Base-by-base conservation (phyloP, 2,329 filamentous ascomycete genomes). In the Plectosphaerella plurivora region DNA sequence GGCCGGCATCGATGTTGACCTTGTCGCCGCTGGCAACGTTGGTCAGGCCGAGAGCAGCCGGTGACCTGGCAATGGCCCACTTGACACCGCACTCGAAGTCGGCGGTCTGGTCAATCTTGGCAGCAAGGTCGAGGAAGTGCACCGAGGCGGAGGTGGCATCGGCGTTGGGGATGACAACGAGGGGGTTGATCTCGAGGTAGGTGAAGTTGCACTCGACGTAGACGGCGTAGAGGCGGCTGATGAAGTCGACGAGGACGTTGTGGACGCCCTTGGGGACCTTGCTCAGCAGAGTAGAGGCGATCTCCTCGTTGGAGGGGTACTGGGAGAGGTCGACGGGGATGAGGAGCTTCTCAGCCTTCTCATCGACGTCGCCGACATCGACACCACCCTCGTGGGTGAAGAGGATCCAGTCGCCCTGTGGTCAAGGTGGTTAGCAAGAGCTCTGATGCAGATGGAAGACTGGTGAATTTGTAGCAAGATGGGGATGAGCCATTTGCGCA, bases 191-290 rank as follows among this genome's bases (percentile, higher is more conserved):
- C 78, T 99, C 94, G 64, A 99, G 91, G 81, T 99, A 99, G 68
- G 94, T 97, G 84, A 99, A 99, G 77, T 99, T 94, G 85, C 90
- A 96, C 82, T 99, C 94, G 60, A 97, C 94, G 69, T 97, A 99
- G 77, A 99, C 94, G 65, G 93, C 94, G 72, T 99, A 99, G 61
- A 99, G 83, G 65, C 94, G 87, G 67, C 91, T 91, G 79, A 99
- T 99, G 83, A 99, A 99, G 83, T 99, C 94, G 58, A 99, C 89
- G 55, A 99, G 85, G 68, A 99, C 94, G 68, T 96, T 97, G 84
- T 99, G 94, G 50, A 99, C 82, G 71, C 93, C 93, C 77, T 90
- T 78, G 65, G 94, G 94, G 46, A 99, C 91, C 75, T 99, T 94
- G 76, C 87, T 92, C 70, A 99, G 81, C 57, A 99, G 85, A 54